Base-by-base conservation (phyloP, 345 rosid genomes). In the Moringa oleifera region DNA sequence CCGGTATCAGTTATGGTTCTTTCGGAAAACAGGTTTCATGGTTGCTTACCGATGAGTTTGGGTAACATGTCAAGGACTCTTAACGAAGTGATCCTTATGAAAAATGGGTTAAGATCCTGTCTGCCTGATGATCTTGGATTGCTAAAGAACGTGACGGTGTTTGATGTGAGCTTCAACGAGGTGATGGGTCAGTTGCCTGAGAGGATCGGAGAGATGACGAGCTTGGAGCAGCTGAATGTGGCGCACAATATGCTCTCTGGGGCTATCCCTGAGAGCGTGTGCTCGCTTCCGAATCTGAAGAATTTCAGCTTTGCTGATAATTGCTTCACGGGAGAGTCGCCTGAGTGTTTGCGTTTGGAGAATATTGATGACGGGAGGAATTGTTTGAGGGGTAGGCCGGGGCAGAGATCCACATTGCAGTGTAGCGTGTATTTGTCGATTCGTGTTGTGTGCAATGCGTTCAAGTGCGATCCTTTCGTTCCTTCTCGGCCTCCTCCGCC, bases 1-100 rank as follows among this genome's bases (percentile, higher is more conserved):
- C 89, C 92, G 0, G 96, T 73, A 1, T 87, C 98, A 3, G 92
- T 82, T 24, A 36, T 89, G 21, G 93, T 87, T 37, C 62, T 92
- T 0, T 89, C 92, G 0, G 77, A 85, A 55, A 92, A 89, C 64
- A 63, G 67, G 50, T 84, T 88, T 22, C 85, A 65, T 0, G 98
- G 95, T 53, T 88, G 98, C 70, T 7, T 92, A 18, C 96, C 98
- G 0, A 31, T 59, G 22, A 87, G 89, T 73, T 58, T 92, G 0
- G 73, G 71, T 0, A 87, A 84, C 54, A 92, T 92, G 96, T 84
- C 84, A 0, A 73, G 63, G 31, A 89, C 96, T 4, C 53, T 92
- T 7, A 77, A 82, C 17, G 95, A 89, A 75, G 55, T 84, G 59
- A 77, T 87, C 47, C 41, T 92, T n/a, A 74, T 19, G 66, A 83